A percentile compares a stretch with the other conserved stretches of the same genome.
Conservation (phyloP, 2,329 filamentous ascomycete species). For the Hypomyces rosellus region DNA sequence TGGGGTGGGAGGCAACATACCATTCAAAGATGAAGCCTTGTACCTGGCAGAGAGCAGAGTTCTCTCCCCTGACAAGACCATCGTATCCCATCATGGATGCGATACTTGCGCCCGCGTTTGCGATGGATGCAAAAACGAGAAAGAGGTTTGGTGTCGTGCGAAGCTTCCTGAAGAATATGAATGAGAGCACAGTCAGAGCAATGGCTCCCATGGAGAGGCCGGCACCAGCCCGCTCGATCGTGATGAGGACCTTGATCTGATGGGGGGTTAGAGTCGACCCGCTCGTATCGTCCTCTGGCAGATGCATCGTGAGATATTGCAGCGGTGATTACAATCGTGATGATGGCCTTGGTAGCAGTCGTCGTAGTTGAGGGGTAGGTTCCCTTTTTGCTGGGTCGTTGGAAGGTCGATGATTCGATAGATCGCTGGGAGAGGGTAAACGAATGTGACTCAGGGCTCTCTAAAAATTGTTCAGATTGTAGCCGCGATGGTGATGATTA, state of each 20-base stretch:
- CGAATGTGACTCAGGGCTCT: too few species aligned
- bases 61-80: conserved; percentile 49
- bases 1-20: conserved; percentile 35
- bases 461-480: too few species aligned
- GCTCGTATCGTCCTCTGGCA: conserved; percentile 7
- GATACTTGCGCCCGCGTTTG: conserved; percentile 46
- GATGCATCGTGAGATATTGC: background rate
- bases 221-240: conserved; percentile 48
- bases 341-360: background rate
- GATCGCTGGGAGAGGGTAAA: too few species aligned
- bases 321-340: too few species aligned
- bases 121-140: conserved; percentile 30
- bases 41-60: conserved; percentile 53
- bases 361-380: too few species aligned
- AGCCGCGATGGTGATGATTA: too few species aligned
- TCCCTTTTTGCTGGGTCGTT: too few species aligned
- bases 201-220: conserved; percentile 48
- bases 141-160: conserved; percentile 53
- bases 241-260: conserved; percentile 40
- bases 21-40: conserved; percentile 60
- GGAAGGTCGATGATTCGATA: too few species aligned
- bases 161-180: conserved; percentile 42
- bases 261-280: conserved; percentile 24
- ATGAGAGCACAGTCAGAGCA: conserved; percentile 43
- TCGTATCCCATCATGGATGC: conserved; percentile 67